phyloP scores from a whole-genome alignment of 2,329 filamentous ascomycete genomes.

The Aspergillus udagawae region DNA sequence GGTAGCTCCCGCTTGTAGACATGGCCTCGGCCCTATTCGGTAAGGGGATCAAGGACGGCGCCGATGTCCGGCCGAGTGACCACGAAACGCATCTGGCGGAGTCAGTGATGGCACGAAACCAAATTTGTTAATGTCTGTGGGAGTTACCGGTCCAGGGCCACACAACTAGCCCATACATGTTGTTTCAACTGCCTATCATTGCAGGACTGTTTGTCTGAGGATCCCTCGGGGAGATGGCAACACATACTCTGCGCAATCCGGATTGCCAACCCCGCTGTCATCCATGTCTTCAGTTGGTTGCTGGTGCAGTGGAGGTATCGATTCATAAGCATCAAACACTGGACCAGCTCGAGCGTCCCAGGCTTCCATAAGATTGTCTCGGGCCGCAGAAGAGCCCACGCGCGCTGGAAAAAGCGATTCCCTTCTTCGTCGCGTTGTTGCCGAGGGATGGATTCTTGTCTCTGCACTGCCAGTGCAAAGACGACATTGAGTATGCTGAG shows the following conservation, averaged over 20 bases:
- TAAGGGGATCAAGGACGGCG: slow-evolving; percentile 7
- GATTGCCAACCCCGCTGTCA: slow-evolving; percentile 16
- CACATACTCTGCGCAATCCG: slow-evolving; percentile 17
- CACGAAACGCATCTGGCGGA: slow-evolving; percentile 16
- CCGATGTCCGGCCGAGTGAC: slow-evolving; percentile 15
- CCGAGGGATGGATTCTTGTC: slow-evolving; percentile 9
- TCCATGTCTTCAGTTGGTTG: slow-evolving; percentile 18
- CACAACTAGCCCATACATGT: slow-evolving; percentile 15
- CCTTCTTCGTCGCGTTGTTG: slow-evolving; percentile 8
- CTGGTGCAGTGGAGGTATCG: slow-evolving; percentile 19
- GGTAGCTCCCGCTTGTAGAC: not conserved
- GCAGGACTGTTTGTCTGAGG: not conserved
- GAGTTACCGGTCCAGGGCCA: slow-evolving; percentile 13
- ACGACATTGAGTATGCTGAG: slow-evolving; percentile 14
- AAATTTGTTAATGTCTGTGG: too few relatives aligned
- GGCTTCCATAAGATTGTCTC: slow-evolving; percentile 15
- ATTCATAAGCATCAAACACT: slow-evolving; percentile 18
- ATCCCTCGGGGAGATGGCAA: slow-evolving; percentile 1
- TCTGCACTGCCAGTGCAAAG: slow-evolving; percentile 16
- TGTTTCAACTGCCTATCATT: slow-evolving; percentile 4
- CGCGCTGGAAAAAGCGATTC: slow-evolving; percentile 14
- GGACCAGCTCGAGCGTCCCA: slow-evolving; percentile 13
- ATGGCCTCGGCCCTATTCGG: not conserved
- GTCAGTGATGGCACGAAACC: not conserved
- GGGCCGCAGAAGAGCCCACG: slow-evolving; percentile 11